A percentile compares a stretch with the other conserved stretches of the same genome.
Conservation (phyloP, 768 basidiomycete genomes). For the Trametes meyenii region DNA sequence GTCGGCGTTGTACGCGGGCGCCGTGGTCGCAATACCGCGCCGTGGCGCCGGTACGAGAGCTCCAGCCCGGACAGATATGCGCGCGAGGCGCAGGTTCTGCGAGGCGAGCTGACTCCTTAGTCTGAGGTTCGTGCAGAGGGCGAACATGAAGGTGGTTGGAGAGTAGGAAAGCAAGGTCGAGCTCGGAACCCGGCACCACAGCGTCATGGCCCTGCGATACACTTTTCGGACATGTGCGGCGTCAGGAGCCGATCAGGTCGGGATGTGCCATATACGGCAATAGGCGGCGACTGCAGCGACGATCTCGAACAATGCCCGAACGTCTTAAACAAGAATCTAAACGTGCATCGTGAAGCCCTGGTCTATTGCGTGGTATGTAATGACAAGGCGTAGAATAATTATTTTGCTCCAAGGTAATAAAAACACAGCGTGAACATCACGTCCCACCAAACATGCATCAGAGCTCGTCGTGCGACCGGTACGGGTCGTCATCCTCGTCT, state of each 20-base stretch:
- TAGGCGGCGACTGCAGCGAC: too few species aligned
- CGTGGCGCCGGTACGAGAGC: background rate
- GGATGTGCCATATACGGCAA: background rate
- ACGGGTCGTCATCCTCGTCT: constrained; percentile 43
- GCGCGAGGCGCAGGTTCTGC: background rate
- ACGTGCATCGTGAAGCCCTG: constrained; percentile 20
- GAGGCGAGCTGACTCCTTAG: constrained; percentile 1
- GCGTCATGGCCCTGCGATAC: background rate
- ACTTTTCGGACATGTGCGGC: background rate
- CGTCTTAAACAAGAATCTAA: background rate
- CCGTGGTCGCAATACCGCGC: constrained; percentile 15
- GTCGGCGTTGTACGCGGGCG: constrained; percentile 14
- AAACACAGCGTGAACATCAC: constrained; percentile 16
- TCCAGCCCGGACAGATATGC: background rate
- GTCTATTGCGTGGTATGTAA: constrained; percentile 26
- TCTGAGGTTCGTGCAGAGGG: constrained; percentile 2
- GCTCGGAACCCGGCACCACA: too few species aligned
- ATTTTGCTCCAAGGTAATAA: constrained; percentile 26
- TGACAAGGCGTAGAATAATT: constrained; percentile 23
- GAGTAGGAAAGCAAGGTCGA: background rate
- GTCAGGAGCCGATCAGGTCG: background rate
- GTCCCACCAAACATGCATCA: constrained; percentile 24
- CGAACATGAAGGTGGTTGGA: background rate
- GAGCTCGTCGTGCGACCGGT: constrained; percentile 48
- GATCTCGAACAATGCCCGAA: too few species aligned